These are phyloP conservation scores for Piloderma croceum DNA, from an alignment of 768 basidiomycete genomes.

Conservation along the genomic window DNA sequence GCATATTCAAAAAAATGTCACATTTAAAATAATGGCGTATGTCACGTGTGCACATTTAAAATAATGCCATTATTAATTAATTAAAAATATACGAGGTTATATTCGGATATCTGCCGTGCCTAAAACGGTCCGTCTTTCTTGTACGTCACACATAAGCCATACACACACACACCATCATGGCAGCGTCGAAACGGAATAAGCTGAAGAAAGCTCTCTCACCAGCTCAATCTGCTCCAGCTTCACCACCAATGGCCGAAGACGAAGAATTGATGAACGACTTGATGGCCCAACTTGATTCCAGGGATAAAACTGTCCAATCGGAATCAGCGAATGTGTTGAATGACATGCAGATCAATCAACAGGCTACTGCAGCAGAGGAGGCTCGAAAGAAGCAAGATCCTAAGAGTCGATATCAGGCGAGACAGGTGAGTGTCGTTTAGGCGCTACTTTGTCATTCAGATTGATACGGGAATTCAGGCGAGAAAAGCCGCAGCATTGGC, in stretches of 20 bases:
- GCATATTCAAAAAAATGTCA: too few relatives aligned
- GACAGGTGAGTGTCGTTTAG: constrained; percentile 48
- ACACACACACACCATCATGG: constrained; percentile 38
- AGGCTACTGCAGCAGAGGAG: constrained; percentile 20
- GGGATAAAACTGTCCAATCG: constrained; percentile 43
- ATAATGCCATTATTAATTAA: too few relatives aligned
- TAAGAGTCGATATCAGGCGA: constrained; percentile 61
- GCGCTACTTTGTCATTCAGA: background rate
- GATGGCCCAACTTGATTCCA: constrained; percentile 67
- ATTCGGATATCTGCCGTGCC: too few relatives aligned
- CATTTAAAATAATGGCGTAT: too few relatives aligned
- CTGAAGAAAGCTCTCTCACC: constrained; percentile 40
- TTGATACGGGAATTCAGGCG: constrained; percentile 38
- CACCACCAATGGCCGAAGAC: constrained; percentile 36
- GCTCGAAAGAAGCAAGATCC: constrained; percentile 47
- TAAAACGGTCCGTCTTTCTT: too few relatives aligned
- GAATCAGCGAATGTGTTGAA: constrained; percentile 46
- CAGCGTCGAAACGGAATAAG: constrained; percentile 52
- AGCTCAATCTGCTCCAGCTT: constrained; percentile 19
- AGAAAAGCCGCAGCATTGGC: constrained; percentile 65
- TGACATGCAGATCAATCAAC: constrained; percentile 39
- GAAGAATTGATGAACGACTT: constrained; percentile 70
- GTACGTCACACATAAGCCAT: too few relatives aligned
- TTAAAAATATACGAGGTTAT: too few relatives aligned
- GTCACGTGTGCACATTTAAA: too few relatives aligned